Evolutionary conservation across 1,284 basidiomycete genomes (phyloP), one percentile per base, ranked within the genome.

Genomic region (Cutaneotrichosporon spelunceum): DNA sequence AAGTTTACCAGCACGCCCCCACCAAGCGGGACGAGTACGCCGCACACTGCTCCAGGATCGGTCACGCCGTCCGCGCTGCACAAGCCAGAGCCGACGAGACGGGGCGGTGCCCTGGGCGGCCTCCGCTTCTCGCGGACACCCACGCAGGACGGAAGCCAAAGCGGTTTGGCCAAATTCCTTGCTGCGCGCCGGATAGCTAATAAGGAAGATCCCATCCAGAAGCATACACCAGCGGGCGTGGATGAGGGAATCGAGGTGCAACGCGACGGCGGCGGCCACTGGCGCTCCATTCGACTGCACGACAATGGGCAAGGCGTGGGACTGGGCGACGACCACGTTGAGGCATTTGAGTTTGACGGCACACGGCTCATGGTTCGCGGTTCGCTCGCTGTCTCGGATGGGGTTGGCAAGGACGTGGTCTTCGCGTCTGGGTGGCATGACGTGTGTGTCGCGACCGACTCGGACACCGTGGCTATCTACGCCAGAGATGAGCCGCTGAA

Each of bases 191-290:
- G 64, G 4, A 56, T 48, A 19, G 34, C 30, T 13, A 50, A 57
- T 26, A 60, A 60, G 53, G 29, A 29, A 3, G 52, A 56, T 2
- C 4, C n/a, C 5, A 56, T 53, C 11, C 49, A 58, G 26, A 24
- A 58, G 21, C 34, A 49, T 10, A 24, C 50, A 2, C 50, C 26
- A 26, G 67, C 60, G 0, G 70, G 69, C 2, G 53, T 78, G 1
- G 74, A 72, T 5, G 71, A 72, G 29, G 73, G 74, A 0, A 56
- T 56, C 8, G 76, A 78, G 54, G 69, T 76, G 3, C 69, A 71
- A 53, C 62, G 74, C 24, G 69, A 75, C 48, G 74, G 74, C 8
- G 72, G 70, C 42, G 72, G 71, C 2, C 58, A 62, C 34, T 78
- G 76, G 76, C 49, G 23, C 2, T 62, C 61, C 11, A 63, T 78